Conservation (phyloP, 441 rosid species). For the Croton laevigatus region DNA sequence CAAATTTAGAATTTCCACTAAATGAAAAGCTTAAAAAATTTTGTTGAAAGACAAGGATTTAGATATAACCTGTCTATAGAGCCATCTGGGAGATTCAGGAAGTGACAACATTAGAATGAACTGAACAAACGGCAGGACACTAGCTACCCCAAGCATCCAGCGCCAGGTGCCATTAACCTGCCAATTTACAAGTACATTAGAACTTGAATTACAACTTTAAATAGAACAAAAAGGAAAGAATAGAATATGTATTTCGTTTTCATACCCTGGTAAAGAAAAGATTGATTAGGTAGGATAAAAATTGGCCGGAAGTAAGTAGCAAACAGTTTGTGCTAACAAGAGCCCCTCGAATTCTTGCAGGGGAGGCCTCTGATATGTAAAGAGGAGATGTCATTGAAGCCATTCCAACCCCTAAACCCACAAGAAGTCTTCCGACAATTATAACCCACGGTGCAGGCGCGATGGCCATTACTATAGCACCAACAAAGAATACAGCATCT, state of each 20-base stretch:
- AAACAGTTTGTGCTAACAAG: conserved; percentile 81
- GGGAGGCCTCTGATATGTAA: conserved; percentile 83
- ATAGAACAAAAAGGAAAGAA: no score
- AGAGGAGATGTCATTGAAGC: conserved; percentile 92
- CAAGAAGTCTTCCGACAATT: conserved; percentile 64
- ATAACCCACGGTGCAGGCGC: conserved; percentile 73
- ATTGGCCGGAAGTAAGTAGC: conserved; percentile 75
- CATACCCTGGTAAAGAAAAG: conserved; percentile 70
- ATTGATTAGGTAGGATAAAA: conserved; percentile 72
- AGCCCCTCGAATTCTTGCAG: conserved; percentile 78
- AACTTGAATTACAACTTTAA: no score
- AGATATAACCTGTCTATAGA: no score
- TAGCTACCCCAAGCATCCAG: conserved; percentile 90
- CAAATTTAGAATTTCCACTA: no score
- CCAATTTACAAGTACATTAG: background rate
- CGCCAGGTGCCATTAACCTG: conserved; percentile 74
- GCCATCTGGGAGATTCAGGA: conserved; percentile 93
- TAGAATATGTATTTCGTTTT: no score
- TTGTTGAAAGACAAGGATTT: no score
- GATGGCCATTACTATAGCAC: conserved; percentile 64
- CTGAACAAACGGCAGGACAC: conserved; percentile 62
- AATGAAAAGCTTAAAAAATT: background rate
- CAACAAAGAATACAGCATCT: conserved; percentile 59
- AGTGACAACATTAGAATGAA: conserved; percentile 59
- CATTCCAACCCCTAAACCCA: conserved; percentile 90